Base-by-base conservation (phyloP, 202 grass and related monocot species). In the Bolboschoenoplectus hybrid region DNA sequence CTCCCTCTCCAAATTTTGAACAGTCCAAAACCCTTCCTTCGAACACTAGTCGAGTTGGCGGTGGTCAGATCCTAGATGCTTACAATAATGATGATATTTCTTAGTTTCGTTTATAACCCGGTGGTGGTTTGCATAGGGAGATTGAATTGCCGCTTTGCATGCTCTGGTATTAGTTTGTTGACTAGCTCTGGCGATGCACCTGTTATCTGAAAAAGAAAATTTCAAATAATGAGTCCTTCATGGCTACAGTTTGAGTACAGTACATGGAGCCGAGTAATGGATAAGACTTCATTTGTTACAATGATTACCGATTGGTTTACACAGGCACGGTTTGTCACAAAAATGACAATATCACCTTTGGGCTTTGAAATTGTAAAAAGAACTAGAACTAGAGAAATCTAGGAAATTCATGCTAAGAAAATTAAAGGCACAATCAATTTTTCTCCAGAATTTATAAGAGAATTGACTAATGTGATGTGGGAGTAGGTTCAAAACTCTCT, bases 101-200 rank as follows among this genome's bases (percentile, higher is more conserved):
- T 45, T 47, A 65, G 35, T 46, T 63, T 49, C 6, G 2, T 81
- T 88, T 85, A 90, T 50, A 81, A 72, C 75, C 81, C 80, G 19
- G 51, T 67, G 19, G 51, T 67, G 35, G 82, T 87, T 60, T 85
- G 34, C 17, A 62, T 77, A 57, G 36, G 47, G 7, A 86, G 71
- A 74, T 85, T 73, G 70, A 70, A 62, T 89, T 92, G 93, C 20
- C 89, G 85, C 47, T 47, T 89, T 68, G 86, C 68, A 83, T 92
- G 91, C 55, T 92, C 91, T 3, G 93, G 93, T 39, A 92, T 77
- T 41, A 92, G 82, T 84, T 88, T 92, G 82, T 39, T 85, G 73
- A 92, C 88, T 56, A 95, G 89, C 17, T 89, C 91, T 36, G 85
- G 85, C 39, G 87, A 91, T 51, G 83, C 85, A 82, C 89, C 79